Base-by-base conservation (phyloP, 306 rosid species). In the Sindora glabra region DNA sequence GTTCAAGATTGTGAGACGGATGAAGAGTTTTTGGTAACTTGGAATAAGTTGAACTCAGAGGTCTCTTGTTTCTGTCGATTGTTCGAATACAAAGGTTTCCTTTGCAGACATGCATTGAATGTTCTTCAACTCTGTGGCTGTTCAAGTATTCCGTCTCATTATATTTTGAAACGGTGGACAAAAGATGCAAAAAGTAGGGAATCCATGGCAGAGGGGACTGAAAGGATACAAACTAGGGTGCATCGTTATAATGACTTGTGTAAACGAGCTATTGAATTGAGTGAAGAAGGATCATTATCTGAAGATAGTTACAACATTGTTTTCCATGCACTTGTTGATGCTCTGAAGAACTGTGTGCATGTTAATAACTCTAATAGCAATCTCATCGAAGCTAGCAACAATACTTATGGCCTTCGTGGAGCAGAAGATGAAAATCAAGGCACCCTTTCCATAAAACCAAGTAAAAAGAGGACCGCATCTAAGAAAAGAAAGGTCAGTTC, bases 51-150 rank as follows among this genome's bases (percentile, higher is more conserved):
- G 63, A 78, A 81, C 64, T 79, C 80, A 22, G 90, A 86, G 79
- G 89, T 89, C 70, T 78, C 86, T 61, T 89, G 97, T 75, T 82
- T 81, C 65, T 89, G 97, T 73, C 86, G 77, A 56, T 49, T 86
- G 83, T 89, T 84, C 48, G 89, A 89, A 72, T 89, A 84, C 74
- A 86, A 86, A 80, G 95, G 95, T 78, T 86, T 86, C 74, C 95
- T 89, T 64, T 89, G 97, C 68, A 74, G 97, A 61, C 94, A 89
- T 56, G 87, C 94, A 12, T 77, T 89, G 69, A 79, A 83, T 46
- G 95, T 89, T 74, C 95, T 89, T 52, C 97, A 86, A 62, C 81
- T 86, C 27, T 80, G 85, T 70, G 95, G 95, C 52, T 83, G 82
- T 65, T 77, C 92, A 8, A 86, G 88, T 66, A 89, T 89, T 52